These are phyloP conservation scores for Arthroderma uncinatum DNA, from an alignment of 2,329 filamentous ascomycete genomes.

Conservation along the genomic window DNA sequence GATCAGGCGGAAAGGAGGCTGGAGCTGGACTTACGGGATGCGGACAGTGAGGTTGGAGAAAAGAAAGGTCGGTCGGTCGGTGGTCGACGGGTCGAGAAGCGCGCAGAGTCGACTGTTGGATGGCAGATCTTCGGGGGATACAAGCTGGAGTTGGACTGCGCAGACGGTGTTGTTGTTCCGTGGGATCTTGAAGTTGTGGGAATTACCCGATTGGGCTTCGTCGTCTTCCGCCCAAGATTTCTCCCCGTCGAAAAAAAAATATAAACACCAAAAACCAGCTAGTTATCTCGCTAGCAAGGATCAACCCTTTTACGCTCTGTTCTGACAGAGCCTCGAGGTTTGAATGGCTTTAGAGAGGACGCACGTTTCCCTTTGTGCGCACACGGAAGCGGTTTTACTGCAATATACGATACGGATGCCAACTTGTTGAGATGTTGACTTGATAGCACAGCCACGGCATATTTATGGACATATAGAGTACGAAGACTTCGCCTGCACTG, in stretches of 20 bases:
- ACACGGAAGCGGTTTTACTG: too few relatives aligned
- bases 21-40: neutral
- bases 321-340: neutral
- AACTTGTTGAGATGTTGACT: too few relatives aligned
- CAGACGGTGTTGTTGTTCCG: neutral
- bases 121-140: neutral
- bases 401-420: too few relatives aligned
- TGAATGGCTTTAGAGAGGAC: neutral
- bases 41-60: neutral
- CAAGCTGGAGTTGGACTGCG: neutral
- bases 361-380: too few relatives aligned
- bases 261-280: neutral
- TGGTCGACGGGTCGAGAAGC: neutral
- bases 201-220: neutral
- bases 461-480: too few relatives aligned
- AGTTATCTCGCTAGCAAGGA: neutral
- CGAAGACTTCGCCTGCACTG: too few relatives aligned
- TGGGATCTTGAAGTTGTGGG: conserved; percentile 5
- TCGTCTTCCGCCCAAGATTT: neutral
- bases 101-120: neutral
- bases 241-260: neutral
- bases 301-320: neutral
- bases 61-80: neutral
- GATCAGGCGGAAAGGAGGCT: neutral
- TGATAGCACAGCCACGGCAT: too few relatives aligned